Evolutionary conservation across 805 yeast genomes (phyloP), one percentile per base, ranked within the genome.

Genomic region (Clavispora santaluciae): DNA sequence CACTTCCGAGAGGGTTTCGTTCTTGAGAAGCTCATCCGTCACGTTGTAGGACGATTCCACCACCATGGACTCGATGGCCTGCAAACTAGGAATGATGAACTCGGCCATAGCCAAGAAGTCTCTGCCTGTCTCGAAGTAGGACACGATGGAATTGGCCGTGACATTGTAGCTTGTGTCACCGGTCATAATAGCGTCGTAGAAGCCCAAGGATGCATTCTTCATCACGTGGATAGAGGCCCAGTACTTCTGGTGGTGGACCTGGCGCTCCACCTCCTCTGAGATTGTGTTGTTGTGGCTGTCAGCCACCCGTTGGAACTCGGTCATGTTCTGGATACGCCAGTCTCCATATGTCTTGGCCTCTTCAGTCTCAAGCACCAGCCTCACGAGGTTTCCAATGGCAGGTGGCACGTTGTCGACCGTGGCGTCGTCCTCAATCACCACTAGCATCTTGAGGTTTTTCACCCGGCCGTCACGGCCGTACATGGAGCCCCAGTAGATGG

Each of bases 171-270:
- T 40, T 8, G 61, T 24, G 43, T 67, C 56, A 1, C 68, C 70
- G 12, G 44, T 40, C 22, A 50, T 44, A n/a, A 80, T 57, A 3
- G 79, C 79, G 16, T 61, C 49, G 20, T 54, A 44, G 17, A 69
- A 55, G 26, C 64, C 54, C 18, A 50, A 50, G 4, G 79, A 67
- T 1, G 83, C 77, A 50, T 76, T 72, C 11, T 69, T 59, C 16
- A 56, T 51, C 24, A 83, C 75, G 46, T 78, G 75, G 25, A 82
- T 61, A 0, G 83, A 75, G 18, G 75, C 72, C 93, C 91, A 85
- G 51, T 71, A 81, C 13, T 72, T 52, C 57, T 80, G 76, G 39
- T 72, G 73, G 50, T 75, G 78, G 3, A 84, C 70, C 39, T 61
- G 60, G 24, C 69, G 50, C 30, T 57, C 25, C 16, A 81, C 55